Evolutionary conservation across 2,329 filamentous ascomycete genomes (phyloP).

Genomic region (Xylaria sp.): DNA sequence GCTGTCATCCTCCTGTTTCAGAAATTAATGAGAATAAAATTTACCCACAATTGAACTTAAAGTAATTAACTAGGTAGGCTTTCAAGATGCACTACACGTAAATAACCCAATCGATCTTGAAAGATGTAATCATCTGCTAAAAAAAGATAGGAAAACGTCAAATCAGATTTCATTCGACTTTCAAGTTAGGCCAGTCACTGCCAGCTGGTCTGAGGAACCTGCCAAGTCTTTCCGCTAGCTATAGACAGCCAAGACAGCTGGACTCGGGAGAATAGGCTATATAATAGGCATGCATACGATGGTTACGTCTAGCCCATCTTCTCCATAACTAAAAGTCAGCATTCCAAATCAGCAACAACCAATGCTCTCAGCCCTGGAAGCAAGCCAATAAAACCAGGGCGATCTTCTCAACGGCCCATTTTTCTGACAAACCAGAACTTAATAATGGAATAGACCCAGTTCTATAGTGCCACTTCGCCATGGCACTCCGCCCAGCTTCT

Average conservation of each 20-base stretch:
- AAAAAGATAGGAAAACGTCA: neutral
- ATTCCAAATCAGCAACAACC: conserved; percentile 35
- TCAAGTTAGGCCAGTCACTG: neutral
- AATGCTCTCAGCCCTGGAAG: conserved; percentile 26
- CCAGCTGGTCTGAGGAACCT: neutral
- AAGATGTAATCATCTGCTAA: neutral
- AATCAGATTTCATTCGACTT: neutral
- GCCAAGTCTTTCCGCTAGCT: neutral
- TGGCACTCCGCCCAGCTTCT: conserved; percentile 12
- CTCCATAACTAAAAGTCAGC: conserved; percentile 25
- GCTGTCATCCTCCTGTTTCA: conserved; percentile 4
- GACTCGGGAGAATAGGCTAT: neutral
- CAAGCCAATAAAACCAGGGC: conserved; percentile 23
- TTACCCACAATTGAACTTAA: neutral
- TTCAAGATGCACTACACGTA: conserved; percentile 13
- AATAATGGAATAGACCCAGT: conserved; percentile 26
- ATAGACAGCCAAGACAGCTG: neutral
- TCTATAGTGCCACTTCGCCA: conserved; percentile 16
- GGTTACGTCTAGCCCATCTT: conserved; percentile 1
- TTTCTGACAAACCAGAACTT: conserved; percentile 8
- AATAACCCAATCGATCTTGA: neutral
- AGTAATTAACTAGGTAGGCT: neutral
- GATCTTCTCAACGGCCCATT: conserved; percentile 6
- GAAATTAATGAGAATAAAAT: neutral
- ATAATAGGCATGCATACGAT: neutral